Base-by-base conservation (phyloP, 805 yeast species). In the Hyphopichia homilentoma region DNA sequence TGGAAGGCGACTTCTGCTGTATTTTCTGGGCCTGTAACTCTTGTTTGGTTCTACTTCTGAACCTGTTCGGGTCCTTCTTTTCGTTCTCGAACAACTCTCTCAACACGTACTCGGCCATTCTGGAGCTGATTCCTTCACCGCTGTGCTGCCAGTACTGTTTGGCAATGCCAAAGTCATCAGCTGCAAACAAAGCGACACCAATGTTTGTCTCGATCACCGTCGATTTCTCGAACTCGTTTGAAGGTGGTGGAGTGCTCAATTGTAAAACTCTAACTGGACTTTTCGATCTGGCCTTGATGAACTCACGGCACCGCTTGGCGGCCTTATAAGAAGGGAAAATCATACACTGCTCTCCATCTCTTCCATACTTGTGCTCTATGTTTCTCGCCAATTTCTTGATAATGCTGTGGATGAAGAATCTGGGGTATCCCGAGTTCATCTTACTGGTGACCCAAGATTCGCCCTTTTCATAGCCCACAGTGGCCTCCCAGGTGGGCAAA, bases 81-180 rank as follows among this genome's bases (percentile, higher is more conserved):
- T 47, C 43, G 6, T 43, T 38, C 9, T 54, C 36, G 25, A 48
- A 71, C 50, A 83, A 59, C 51, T 79, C 85, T 39, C 76, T 77
- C 38, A 83, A 58, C 29, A 84, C 78, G 49, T 86, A 93, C 57
- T 89, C 96, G 1, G 88, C 97, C 53, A 81, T 63, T 47, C 97
- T 69, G 21, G 96, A 85, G 11, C 96, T 85, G 17, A 93, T 75
- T n/a, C 96, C 96, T 57, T 90, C 97, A 17, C 99, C 99, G 0
- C 95, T 68, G 50, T 89, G 96, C 56, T 90, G 97, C 98, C 98
- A 93, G 61, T 86, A 93, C 47, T 78, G 78, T 52, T 86, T 88
- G 24, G 93, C 89, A 4, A 84, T 55, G 1, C 75, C 56, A 40
- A 68, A 78, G 37, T 71, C 78, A 3, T 67, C 63, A 2, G 65